Evolutionary conservation across 352 stramenopile genomes (phyloP).

Genomic region (Phytophthora palmivora): DNA sequence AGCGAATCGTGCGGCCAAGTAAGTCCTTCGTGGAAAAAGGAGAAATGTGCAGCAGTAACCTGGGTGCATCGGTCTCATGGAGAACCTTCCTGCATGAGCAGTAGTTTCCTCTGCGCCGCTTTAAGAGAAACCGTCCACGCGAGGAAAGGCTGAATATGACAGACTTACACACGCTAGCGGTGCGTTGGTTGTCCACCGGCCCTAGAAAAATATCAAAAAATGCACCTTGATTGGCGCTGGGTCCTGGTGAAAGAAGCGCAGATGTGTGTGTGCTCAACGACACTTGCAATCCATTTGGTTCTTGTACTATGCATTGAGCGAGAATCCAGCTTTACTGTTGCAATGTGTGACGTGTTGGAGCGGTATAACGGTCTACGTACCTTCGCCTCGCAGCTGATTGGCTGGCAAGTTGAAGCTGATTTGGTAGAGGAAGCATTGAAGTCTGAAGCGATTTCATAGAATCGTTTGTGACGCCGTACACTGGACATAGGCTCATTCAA

Average conservation of each 20-base stretch:
- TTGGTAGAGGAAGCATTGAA: neutral
- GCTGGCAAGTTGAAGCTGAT: conserved; percentile 8
- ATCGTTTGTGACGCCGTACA: too few species aligned
- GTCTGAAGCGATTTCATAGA: neutral
- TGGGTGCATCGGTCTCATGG: neutral
- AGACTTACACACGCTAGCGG: too few species aligned
- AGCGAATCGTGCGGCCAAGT: conserved; percentile 9
- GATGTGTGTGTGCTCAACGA: too few species aligned
- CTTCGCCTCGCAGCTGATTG: conserved; percentile 4
- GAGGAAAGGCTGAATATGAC: conserved; percentile 25
- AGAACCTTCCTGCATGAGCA: neutral
- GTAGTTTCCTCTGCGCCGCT: conserved; percentile 23
- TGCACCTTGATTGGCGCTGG: too few species aligned
- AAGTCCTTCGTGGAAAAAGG: conserved; percentile 37
- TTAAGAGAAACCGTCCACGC: conserved; percentile 15
- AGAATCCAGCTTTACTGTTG: conserved; percentile 12
- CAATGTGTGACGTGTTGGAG: neutral
- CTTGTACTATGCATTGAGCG: neutral
- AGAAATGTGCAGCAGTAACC: conserved; percentile 20
- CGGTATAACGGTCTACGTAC: conserved; percentile 3
- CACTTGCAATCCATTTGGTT: too few species aligned
- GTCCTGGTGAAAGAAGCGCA: too few species aligned
- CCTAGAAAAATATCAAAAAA: too few species aligned
- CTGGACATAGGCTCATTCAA: too few species aligned
- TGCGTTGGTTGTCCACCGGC: too few species aligned